A percentile compares a stretch with the other conserved stretches of the same genome.
Conservation (phyloP, 768 basidiomycete genomes). For the Jaapia argillacea region DNA sequence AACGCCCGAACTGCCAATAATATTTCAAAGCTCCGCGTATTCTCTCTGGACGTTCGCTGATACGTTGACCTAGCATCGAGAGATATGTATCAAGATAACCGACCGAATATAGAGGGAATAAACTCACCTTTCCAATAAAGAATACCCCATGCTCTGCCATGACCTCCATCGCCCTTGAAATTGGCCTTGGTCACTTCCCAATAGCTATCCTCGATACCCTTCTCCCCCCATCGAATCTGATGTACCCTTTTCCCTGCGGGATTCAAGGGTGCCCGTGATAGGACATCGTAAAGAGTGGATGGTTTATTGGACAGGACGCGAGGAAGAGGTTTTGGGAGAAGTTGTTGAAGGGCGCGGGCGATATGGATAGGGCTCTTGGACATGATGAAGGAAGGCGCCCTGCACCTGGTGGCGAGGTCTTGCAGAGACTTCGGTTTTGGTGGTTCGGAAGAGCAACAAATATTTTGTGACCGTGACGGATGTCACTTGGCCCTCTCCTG, state of each 20-base stretch:
- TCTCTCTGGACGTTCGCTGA: constrained; percentile 48
- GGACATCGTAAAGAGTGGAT: constrained; percentile 62
- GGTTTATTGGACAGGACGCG: constrained; percentile 46
- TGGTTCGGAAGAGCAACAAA: too few relatives aligned
- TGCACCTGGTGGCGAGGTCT: too few relatives aligned
- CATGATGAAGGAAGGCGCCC: too few relatives aligned
- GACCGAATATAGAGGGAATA: too few relatives aligned
- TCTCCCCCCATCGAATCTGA: constrained; percentile 65
- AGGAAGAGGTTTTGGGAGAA: constrained; percentile 50
- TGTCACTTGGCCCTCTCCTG: too few relatives aligned
- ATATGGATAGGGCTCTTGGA: constrained; percentile 12
- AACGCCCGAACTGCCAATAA: constrained; percentile 55
- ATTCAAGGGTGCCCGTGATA: constrained; percentile 57
- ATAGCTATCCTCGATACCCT: constrained; percentile 56
- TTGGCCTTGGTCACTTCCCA: constrained; percentile 67
- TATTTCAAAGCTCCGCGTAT: constrained; percentile 73
- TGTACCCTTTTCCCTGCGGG: constrained; percentile 60
- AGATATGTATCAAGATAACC: background rate
- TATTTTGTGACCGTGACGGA: too few relatives aligned
- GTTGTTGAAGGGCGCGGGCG: constrained; percentile 32
- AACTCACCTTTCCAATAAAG: constrained; percentile 70
- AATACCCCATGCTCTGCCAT: constrained; percentile 79
- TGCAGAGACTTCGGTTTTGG: too few relatives aligned
- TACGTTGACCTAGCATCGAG: constrained; percentile 7
- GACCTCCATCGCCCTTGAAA: constrained; percentile 63